phyloP scores from a whole-genome alignment of 345 rosid genomes.

The Brassica nigra region DNA sequence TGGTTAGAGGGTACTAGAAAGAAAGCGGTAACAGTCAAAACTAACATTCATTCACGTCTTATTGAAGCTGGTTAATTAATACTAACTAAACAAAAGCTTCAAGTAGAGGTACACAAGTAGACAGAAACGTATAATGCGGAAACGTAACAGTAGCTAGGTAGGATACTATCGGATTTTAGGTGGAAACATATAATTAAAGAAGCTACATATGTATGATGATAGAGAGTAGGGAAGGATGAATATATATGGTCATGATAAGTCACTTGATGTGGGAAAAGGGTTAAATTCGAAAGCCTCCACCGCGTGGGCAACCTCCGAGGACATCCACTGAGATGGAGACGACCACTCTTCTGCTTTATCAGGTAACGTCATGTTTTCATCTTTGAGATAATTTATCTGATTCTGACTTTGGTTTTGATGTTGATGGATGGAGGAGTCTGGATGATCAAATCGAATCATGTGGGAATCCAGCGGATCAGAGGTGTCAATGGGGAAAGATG shows the following conservation, averaged over 20 bases:
- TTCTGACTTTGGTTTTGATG: background rate
- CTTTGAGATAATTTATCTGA: background rate
- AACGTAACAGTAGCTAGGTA: background rate
- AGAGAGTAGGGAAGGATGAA: background rate
- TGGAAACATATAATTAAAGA: slow-evolving; percentile 3
- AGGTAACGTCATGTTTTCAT: slow-evolving; percentile 12
- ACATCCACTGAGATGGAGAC: slow-evolving; percentile 31
- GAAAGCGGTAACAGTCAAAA: background rate
- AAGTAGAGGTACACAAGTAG: background rate
- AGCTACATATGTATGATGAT: slow-evolving; percentile 15
- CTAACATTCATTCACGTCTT: background rate
- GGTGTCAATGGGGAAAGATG: slow-evolving; percentile 7
- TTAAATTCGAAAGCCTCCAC: slow-evolving; percentile 36
- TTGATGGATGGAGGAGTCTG: slow-evolving; percentile 4
- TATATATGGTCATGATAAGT: slow-evolving; percentile 33
- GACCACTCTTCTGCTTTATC: slow-evolving; percentile 14
- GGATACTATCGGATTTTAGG: background rate
- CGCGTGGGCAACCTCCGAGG: slow-evolving; percentile 37
- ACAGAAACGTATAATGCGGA: slow-evolving; percentile 10
- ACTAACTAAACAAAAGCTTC: slow-evolving; percentile 18
- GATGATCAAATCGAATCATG: slow-evolving; percentile 39
- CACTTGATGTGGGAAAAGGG: slow-evolving; percentile 31
- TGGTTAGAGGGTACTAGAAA: background rate
- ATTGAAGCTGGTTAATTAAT: background rate
- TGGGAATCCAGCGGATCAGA: slow-evolving; percentile 25